Percentiles rank a stretch among this genome's conserved stretches.
Conservation (phyloP, 202 grass and related monocot genomes). For the Zoysia matrella region DNA sequence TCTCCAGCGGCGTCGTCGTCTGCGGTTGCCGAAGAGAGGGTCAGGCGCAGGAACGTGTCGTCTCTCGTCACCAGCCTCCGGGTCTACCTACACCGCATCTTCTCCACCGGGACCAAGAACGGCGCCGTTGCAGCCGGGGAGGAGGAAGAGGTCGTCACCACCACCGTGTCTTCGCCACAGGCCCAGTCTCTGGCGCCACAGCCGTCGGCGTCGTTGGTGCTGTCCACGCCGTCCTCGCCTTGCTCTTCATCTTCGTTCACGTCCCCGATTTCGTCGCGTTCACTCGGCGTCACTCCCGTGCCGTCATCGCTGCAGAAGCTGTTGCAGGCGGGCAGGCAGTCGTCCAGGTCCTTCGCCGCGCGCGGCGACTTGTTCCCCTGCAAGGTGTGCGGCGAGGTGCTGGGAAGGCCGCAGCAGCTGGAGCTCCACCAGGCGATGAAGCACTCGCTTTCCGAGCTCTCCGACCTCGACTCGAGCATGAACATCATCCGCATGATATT, state of each 20-base stretch:
- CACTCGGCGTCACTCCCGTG: conserved; percentile 35
- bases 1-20: conserved; percentile 38
- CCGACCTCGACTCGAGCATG: conserved; percentile 64
- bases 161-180: conserved; percentile 44
- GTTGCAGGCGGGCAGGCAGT: conserved; percentile 25
- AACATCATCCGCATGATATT: conserved; percentile 94
- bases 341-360: conserved; percentile 50
- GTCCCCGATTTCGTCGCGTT: conserved; percentile 42
- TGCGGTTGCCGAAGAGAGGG: conserved; percentile 5
- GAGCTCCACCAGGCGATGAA: conserved; percentile 79
- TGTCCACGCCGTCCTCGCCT: conserved; percentile 54
- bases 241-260: conserved; percentile 38
- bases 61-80: conserved; percentile 51
- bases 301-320: conserved; percentile 37
- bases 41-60: conserved; percentile 37
- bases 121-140: background rate
- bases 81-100: conserved; percentile 59
- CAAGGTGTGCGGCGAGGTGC: conserved; percentile 73
- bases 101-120: conserved; percentile 33
- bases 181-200: conserved; percentile 31
- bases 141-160: conserved; percentile 28
- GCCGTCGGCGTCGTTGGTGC: conserved; percentile 37
- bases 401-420: conserved; percentile 69
- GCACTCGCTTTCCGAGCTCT: conserved; percentile 77
- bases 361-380: conserved; percentile 58